Base-by-base conservation (phyloP, 352 stramenopile species). In the Pythium phragmitis region DNA sequence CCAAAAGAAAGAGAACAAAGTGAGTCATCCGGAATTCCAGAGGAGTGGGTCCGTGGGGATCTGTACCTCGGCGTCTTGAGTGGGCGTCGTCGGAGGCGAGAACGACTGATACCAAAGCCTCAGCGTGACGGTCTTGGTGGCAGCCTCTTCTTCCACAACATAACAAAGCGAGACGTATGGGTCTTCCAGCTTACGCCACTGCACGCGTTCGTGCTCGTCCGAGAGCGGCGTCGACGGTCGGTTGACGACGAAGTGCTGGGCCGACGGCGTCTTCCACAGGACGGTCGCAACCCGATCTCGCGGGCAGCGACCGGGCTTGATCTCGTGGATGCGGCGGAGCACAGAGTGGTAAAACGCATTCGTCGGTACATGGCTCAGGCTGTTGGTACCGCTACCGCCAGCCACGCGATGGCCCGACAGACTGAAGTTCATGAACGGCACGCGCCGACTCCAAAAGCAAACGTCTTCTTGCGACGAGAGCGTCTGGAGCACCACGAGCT, bases 261-360 rank as follows among this genome's bases (percentile, higher is more conserved):
- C 61, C 2, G 73, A 69, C 2, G 64, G 76, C 17, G 73, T 80
- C 43, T 80, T 79, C 73, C 73, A 80, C 33, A 80, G 50, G 26
- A 77, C 42, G 9, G 68, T 78, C 42, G 62, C 71, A 46, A 63
- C 53, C 5, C 66, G 65, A 16, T 58, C 36, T 7, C 26, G 14
- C 3, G 43, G 50, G 6, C 41, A 33, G 34, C 14, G 16, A 0
- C 54, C 41, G 11, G 61, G 68, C 21, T 57, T 61, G 23, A 65
- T 36, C 7, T 76, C 68, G n/a, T 71, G 62, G 16, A 76, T 73
- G 33, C 73, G 73, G 7, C 73, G 67, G 16, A 77, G 54, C 9
- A 76, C 59, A 26, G 60, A 74, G 21, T 68, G 57, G 26, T 75
- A 80, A 33, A 65, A 65, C 21, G 70, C 42, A 5, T 76, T 65